Evolutionary conservation across 805 yeast species (phyloP), one percentile per base, ranked within the genome.

Genomic region (Spathaspora gorwiae): DNA sequence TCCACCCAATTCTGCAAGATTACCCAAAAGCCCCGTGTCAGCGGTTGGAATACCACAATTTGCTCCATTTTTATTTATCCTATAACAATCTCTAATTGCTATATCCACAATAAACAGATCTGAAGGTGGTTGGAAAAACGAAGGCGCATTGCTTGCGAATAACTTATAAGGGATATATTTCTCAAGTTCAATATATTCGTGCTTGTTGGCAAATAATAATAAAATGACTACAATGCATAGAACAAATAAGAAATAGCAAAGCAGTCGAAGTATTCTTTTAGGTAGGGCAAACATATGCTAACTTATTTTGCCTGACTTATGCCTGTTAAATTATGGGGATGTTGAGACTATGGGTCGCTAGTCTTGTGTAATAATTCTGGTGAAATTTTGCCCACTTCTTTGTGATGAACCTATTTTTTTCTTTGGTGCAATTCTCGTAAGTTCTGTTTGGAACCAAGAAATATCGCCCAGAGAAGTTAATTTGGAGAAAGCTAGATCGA

Each of bases 81-180:
- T 47, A 51, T 49, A 49, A 54, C 70, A 67, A 51, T 59, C 47
- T n/a, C 60, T 62, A 26, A 76, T 50, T 37, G 66, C 55, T 10
- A 78, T 54, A 50, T 78, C 81, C 9, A 72, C 57, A 10, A 77
- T 54, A 29, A 68, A 59, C 41, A 52, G 50, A 44, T 61, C 73
- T n/a, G 66, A 54, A 12, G 65, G 61, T 5, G 75, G 75, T 50
- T 72, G 73, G 55, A 72, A 68, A 51, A 62, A 72, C 32, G 63
- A 51, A 10, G 77, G 76, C 2, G 56, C 51, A n/a, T 50, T 42
- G 26, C 44, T 37, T 45, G 68, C 53, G 19, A 42, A 46, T 39
- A 57, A 50, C 41, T 65, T 51, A 42, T 61, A 62, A 15, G 68
- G 66, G 42, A 65, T 46, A 31, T 59, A 57, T n/a, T 50, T 52